Percentiles rank a stretch among this genome's conserved stretches.
Conservation (phyloP, 2,329 filamentous ascomycete species). For the Cryphonectria parasitica region DNA sequence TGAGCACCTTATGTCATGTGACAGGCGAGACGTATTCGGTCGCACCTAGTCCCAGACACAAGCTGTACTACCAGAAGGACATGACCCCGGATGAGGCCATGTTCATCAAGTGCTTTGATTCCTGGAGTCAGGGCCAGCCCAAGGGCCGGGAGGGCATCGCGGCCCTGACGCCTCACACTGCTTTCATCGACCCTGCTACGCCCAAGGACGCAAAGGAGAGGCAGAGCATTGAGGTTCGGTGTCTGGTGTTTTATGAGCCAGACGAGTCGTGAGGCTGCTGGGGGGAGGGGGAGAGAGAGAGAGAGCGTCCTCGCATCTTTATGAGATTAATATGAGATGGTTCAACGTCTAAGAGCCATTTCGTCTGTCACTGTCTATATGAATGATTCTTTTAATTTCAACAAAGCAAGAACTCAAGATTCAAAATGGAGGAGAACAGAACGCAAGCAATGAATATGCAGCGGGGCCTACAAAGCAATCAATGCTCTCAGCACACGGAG, state of each 20-base stretch:
- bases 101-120: conserved; percentile 59
- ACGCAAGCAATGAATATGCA: too few relatives aligned
- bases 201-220: conserved; percentile 49
- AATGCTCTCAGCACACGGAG: too few relatives aligned
- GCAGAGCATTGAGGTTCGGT: conserved; percentile 68
- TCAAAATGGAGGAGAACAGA: too few relatives aligned
- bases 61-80: conserved; percentile 69
- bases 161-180: conserved; percentile 54
- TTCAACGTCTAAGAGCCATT: too few relatives aligned
- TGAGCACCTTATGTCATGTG: too few relatives aligned
- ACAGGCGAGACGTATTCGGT: conserved; percentile 65
- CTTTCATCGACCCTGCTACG: conserved; percentile 59
- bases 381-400: too few relatives aligned
- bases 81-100: conserved; percentile 61
- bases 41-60: conserved; percentile 58
- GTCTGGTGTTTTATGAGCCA: conserved; percentile 62
- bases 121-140: conserved; percentile 43
- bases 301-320: too few relatives aligned
- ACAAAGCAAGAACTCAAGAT: too few relatives aligned
- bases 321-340: too few relatives aligned
- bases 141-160: conserved; percentile 47
- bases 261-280: not conserved
- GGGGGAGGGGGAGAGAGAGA: too few relatives aligned
- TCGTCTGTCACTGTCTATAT: too few relatives aligned
- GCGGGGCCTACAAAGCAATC: too few relatives aligned